These are phyloP conservation scores for Penicillium expansum DNA, from an alignment of 2,329 filamentous ascomycete species.

Conservation along the genomic window DNA sequence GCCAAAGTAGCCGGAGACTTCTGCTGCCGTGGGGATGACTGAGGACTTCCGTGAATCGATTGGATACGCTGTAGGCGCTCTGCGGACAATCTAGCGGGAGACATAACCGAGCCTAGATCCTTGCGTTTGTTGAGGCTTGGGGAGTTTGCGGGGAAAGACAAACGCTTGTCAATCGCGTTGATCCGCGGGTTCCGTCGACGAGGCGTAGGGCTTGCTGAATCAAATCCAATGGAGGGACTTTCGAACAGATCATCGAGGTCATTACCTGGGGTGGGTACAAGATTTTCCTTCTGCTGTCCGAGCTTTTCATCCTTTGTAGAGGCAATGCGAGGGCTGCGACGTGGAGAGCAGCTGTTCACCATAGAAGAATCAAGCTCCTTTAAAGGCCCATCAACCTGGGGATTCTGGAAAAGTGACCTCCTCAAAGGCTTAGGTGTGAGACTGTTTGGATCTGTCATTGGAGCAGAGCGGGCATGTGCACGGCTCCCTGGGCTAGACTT, in stretches of 20 bases:
- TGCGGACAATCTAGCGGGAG: constrained; percentile 33
- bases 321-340: constrained; percentile 40
- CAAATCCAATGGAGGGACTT: constrained; percentile 50
- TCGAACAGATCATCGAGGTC: constrained; percentile 66
- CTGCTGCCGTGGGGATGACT: constrained; percentile 21
- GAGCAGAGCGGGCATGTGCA: constrained; percentile 42
- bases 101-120: constrained; percentile 19
- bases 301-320: constrained; percentile 39
- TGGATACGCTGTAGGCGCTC: constrained; percentile 37
- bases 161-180: constrained; percentile 37
- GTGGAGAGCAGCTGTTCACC: constrained; percentile 49
- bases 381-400: constrained; percentile 36
- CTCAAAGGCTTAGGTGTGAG: constrained; percentile 56
- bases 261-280: constrained; percentile 47
- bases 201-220: constrained; percentile 54
- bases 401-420: constrained; percentile 44
- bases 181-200: constrained; percentile 54
- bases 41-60: constrained; percentile 22
- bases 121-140: constrained; percentile 30
- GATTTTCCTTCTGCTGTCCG: constrained; percentile 56
- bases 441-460: constrained; percentile 47
- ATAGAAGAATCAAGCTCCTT: constrained; percentile 38
- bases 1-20: constrained; percentile 25
- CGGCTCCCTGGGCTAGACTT: constrained; percentile 61
- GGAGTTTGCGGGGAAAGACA: constrained; percentile 40